These are phyloP conservation scores for Coemansia sp. DNA, from an alignment of 192 early-diverging fungal species.

Conservation along the genomic window DNA sequence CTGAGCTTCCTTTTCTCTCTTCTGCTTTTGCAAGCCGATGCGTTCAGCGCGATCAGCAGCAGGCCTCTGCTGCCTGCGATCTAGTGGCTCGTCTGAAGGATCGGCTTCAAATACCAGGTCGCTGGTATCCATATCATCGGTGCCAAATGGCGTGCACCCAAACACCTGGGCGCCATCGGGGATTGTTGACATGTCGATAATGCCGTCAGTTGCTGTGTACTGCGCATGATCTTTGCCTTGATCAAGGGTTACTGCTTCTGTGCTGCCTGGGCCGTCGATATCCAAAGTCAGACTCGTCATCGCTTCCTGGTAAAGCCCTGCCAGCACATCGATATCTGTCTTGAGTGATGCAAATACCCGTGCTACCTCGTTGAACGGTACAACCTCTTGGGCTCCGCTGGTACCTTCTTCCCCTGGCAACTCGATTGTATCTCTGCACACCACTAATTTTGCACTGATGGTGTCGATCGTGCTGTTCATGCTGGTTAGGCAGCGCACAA, in stretches of 20 bases:
- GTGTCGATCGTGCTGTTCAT: constrained; percentile 24
- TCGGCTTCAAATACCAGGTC: constrained; percentile 41
- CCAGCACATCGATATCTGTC: constrained; percentile 34
- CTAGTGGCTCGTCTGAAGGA: neutral
- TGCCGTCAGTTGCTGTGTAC: neutral
- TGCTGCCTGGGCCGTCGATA: neutral
- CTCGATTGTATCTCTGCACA: constrained; percentile 24
- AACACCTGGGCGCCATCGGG: constrained; percentile 22
- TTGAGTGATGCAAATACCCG: constrained; percentile 48
- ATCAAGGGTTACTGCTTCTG: neutral
- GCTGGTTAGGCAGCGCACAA: constrained; percentile 15
- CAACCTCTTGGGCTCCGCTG: neutral
- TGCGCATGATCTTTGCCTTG: neutral
- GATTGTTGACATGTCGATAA: neutral
- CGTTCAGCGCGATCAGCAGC: constrained; percentile 38
- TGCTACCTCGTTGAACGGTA: constrained; percentile 18
- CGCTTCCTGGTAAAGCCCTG: constrained; percentile 27
- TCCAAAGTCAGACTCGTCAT: constrained; percentile 16
- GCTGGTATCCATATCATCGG: constrained; percentile 21
- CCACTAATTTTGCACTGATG: constrained; percentile 26
- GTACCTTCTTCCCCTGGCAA: neutral
- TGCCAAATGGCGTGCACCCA: constrained; percentile 23
- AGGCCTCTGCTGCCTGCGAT: constrained; percentile 5
- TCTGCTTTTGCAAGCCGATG: constrained; percentile 29
- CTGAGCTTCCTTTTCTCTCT: constrained; percentile 26